Evolutionary conservation across 2,329 filamentous ascomycete genomes (phyloP).

Genomic region (Arthrobotrys sphaeroides): DNA sequence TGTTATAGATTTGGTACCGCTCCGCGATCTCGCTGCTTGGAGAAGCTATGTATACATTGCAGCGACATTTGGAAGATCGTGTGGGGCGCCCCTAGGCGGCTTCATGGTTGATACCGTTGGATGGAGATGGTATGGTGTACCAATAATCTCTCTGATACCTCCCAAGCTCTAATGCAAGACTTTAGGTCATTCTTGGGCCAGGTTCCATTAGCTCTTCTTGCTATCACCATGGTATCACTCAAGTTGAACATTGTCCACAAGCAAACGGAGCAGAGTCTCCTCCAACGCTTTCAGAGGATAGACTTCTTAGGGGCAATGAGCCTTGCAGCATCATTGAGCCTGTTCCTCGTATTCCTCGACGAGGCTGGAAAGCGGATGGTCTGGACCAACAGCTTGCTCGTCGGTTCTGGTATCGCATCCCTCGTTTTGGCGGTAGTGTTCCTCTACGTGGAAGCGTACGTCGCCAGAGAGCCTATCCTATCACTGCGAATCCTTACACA

Average conservation of each 20-base stretch:
- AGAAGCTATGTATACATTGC: conserved; percentile 67
- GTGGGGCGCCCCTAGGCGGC: conserved; percentile 70
- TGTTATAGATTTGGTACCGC: conserved; percentile 56
- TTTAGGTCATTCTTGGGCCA: conserved; percentile 75
- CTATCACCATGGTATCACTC: conserved; percentile 71
- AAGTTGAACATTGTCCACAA: conserved; percentile 23
- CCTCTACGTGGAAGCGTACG: conserved; percentile 35
- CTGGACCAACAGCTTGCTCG: background rate
- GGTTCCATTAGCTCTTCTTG: conserved; percentile 73
- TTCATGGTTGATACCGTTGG: conserved; percentile 71
- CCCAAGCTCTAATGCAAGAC: background rate
- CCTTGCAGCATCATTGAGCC: conserved; percentile 28
- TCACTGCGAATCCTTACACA: conserved; percentile 67
- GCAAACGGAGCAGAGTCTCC: background rate
- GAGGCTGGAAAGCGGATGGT: conserved; percentile 28
- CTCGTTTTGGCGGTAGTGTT: conserved; percentile 5
- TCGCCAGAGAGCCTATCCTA: conserved; percentile 69
- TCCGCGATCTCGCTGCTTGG: conserved; percentile 68
- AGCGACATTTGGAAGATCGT: conserved; percentile 65
- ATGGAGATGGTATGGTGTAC: conserved; percentile 69
- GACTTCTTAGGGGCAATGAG: conserved; percentile 42
- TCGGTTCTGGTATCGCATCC: conserved; percentile 24
- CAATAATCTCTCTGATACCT: background rate
- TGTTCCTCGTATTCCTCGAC: conserved; percentile 39
- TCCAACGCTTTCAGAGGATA: conserved; percentile 42